These are phyloP conservation scores for Ballota nigra DNA, from an alignment of 257 asterid species.

Conservation along the genomic window DNA sequence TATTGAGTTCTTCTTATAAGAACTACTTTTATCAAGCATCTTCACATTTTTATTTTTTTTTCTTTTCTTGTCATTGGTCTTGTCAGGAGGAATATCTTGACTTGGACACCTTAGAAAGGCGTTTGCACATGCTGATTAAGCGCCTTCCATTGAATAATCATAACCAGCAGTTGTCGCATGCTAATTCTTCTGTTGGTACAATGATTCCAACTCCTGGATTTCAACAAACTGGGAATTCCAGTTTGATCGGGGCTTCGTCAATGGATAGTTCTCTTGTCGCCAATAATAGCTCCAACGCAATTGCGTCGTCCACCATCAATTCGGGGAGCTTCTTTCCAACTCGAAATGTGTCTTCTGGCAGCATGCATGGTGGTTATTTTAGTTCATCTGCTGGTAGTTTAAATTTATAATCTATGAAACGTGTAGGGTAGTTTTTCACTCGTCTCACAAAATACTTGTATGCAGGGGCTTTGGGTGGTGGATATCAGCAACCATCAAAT, in stretches of 20 bases:
- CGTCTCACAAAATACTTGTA: constrained; percentile 27
- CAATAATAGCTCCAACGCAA: constrained; percentile 44
- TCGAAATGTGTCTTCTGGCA: constrained; percentile 52
- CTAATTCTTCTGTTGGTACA: constrained; percentile 66
- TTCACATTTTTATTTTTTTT: constrained; percentile 9
- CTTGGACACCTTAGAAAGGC: constrained; percentile 67
- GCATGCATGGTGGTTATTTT: constrained; percentile 47
- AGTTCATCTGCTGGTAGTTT: constrained; percentile 49
- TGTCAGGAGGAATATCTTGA: constrained; percentile 83
- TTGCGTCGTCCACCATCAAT: constrained; percentile 55
- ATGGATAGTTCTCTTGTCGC: constrained; percentile 53
- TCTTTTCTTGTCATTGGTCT: constrained; percentile 23
- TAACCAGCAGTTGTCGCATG: constrained; percentile 59
- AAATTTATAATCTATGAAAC: constrained; percentile 7
- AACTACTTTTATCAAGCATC: neutral
- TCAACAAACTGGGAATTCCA: constrained; percentile 64
- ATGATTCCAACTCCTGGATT: constrained; percentile 99
- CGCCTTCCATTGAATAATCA: constrained; percentile 55
- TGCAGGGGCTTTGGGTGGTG: constrained; percentile 67
- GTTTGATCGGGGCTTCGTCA: constrained; percentile 48
- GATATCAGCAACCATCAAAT: constrained; percentile 67
- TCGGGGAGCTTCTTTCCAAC: constrained; percentile 61
- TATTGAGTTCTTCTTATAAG: neutral
- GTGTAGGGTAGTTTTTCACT: constrained; percentile 22
- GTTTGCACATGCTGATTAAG: constrained; percentile 59